Conservation (phyloP, 176 grass and related monocot species). For the Echinochloa phyllopogon region DNA sequence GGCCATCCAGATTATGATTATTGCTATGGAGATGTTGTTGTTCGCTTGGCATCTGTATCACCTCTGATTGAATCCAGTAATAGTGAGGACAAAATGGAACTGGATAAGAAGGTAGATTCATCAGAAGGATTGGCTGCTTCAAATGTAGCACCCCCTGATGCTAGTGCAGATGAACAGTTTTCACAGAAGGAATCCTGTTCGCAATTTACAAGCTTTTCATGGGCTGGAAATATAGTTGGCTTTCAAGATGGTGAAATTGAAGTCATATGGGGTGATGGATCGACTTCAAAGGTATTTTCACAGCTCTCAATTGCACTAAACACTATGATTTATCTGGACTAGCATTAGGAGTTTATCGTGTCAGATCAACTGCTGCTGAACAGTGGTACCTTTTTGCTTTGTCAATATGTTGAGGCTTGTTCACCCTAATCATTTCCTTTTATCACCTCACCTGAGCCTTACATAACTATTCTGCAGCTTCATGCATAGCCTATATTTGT, state of each 20-base stretch:
- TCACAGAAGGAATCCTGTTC: slow-evolving; percentile 47
- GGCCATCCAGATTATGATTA: slow-evolving; percentile 98
- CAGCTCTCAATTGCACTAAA: slow-evolving; percentile 18
- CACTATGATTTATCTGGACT: slow-evolving; percentile 32
- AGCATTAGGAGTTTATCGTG: slow-evolving; percentile 17
- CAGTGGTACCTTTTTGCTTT: neutral
- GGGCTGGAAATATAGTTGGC: slow-evolving; percentile 86
- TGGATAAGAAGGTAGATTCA: slow-evolving; percentile 49
- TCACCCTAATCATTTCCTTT: slow-evolving; percentile 13
- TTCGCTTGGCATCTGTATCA: slow-evolving; percentile 79
- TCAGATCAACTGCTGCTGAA: neutral
- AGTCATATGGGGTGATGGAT: slow-evolving; percentile 87
- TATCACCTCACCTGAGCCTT: neutral
- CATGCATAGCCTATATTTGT: neutral
- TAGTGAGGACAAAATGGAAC: slow-evolving; percentile 46
- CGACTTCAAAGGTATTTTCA: slow-evolving; percentile 69
- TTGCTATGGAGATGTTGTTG: slow-evolving; percentile 88
- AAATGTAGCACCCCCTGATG: slow-evolving; percentile 34
- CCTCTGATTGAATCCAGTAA: slow-evolving; percentile 51
- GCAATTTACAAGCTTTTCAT: slow-evolving; percentile 63
- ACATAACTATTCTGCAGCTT: slow-evolving; percentile 1
- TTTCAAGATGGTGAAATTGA: slow-evolving; percentile 82
- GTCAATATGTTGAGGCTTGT: neutral
- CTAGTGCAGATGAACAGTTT: slow-evolving; percentile 47
- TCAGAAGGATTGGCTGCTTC: slow-evolving; percentile 43